Conservation (phyloP, 495 filamentous ascomycete species). For the Talaromyces wortmannii region DNA sequence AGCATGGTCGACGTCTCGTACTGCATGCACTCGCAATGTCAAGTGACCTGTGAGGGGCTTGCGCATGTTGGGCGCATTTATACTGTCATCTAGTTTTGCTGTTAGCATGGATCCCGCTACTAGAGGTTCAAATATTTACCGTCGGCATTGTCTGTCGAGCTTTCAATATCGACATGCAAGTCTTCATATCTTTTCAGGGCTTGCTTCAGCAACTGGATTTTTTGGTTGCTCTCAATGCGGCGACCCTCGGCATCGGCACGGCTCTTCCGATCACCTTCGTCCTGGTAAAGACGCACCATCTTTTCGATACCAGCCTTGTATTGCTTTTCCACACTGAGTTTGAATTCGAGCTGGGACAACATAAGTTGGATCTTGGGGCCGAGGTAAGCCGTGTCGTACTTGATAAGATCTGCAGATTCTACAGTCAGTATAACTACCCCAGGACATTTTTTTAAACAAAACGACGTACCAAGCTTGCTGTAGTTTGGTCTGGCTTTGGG, state of each 20-base stretch:
- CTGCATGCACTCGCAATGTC: conserved; percentile 75
- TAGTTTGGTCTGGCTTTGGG: conserved; percentile 82
- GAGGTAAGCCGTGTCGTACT: conserved; percentile 93
- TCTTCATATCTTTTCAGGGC: conserved; percentile 96
- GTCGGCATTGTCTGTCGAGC: conserved; percentile 67
- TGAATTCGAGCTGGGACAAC: conserved; percentile 98
- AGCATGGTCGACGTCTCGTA: conserved; percentile 93
- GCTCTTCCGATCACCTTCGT: conserved; percentile 97
- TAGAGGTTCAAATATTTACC: conserved; percentile 45
- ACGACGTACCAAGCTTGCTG: conserved; percentile 80
- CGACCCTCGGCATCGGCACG: conserved; percentile 83
- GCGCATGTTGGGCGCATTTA: conserved; percentile 88
- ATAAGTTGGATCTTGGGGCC: conserved; percentile 98
- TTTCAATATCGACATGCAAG: conserved; percentile 92
- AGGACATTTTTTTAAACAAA: background rate
- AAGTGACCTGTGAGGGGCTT: conserved; percentile 90
- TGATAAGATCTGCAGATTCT: conserved; percentile 74
- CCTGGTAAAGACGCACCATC: conserved; percentile 96
- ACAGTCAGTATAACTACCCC: conserved; percentile 4
- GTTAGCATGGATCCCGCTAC: background rate
- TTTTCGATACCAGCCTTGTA: conserved; percentile 99
- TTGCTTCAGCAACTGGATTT: conserved; percentile 93
- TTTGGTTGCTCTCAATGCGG: conserved; percentile 91
- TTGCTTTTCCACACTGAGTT: conserved; percentile 97
- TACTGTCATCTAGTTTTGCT: conserved; percentile 72